These are phyloP conservation scores for Linum trigynum DNA, from an alignment of 345 rosid genomes.

Conservation along the genomic window DNA sequence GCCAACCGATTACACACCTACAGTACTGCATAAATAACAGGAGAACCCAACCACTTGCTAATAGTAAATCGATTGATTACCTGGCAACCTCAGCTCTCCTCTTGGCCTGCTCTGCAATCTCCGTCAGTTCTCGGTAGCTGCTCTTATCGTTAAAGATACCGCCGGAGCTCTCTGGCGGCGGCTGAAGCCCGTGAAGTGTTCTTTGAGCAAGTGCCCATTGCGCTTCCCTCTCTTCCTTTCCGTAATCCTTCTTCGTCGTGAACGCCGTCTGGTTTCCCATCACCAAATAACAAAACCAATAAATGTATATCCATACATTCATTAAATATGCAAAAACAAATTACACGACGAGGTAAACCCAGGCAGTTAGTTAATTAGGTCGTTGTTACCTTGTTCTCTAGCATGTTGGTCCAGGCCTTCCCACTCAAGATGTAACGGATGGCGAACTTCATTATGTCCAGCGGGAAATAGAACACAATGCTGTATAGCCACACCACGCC, in stretches of 20 bases:
- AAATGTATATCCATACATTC: background rate
- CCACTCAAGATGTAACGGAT: constrained; percentile 75
- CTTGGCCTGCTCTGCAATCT: constrained; percentile 86
- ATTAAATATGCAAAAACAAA: background rate
- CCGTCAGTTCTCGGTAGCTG: constrained; percentile 62
- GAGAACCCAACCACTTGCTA: background rate
- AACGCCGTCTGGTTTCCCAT: constrained; percentile 52
- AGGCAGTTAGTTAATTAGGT: background rate
- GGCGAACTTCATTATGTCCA: constrained; percentile 64
- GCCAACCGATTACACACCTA: background rate
- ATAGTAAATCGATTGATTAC: constrained; percentile 20
- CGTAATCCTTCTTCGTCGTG: constrained; percentile 81
- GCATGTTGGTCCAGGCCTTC: constrained; percentile 66
- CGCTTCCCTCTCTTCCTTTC: constrained; percentile 81
- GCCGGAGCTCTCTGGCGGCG: constrained; percentile 35
- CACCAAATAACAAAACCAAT: background rate
- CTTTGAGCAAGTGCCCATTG: constrained; percentile 89
- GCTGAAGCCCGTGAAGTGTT: constrained; percentile 74
- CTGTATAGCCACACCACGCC: constrained; percentile 82
- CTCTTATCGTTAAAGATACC: constrained; percentile 42
- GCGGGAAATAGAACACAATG: constrained; percentile 58
- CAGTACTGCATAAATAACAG: background rate
- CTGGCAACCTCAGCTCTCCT: constrained; percentile 83
- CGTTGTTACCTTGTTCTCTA: constrained; percentile 57
- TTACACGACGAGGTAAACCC: background rate